These are phyloP conservation scores for Cladophialophora chaetospira DNA, from an alignment of 2,329 filamentous ascomycete genomes.

Conservation along the genomic window DNA sequence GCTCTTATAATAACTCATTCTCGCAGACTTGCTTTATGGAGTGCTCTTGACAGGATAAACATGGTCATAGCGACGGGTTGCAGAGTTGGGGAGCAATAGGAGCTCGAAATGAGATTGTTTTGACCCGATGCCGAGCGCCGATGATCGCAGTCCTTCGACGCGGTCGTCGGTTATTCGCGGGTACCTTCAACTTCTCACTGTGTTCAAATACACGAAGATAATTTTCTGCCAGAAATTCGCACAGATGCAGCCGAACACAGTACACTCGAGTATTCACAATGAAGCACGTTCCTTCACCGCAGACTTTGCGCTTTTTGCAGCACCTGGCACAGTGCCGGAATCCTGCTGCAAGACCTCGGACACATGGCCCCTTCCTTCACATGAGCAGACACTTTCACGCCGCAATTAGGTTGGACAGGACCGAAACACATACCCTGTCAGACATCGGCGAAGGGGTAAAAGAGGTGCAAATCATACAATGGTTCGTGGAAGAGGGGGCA, in stretches of 20 bases:
- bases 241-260: neutral
- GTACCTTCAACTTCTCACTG: neutral
- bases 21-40: too few species aligned
- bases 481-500: constrained; percentile 96
- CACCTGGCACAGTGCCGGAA: constrained; percentile 6
- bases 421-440: constrained; percentile 30
- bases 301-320: constrained; percentile 23
- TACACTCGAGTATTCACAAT: constrained; percentile 4
- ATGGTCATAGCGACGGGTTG: too few species aligned
- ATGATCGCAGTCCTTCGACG: neutral
- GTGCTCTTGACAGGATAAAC: too few species aligned
- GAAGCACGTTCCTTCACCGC: constrained; percentile 26
- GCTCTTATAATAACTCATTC: too few species aligned
- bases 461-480: constrained; percentile 98
- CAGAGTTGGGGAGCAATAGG: too few species aligned
- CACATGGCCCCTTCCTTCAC: constrained; percentile 22
- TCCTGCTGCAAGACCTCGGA: constrained; percentile 13
- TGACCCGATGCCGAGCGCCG: too few species aligned
- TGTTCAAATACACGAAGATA: neutral
- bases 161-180: constrained; percentile 2
- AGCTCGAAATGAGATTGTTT: too few species aligned
- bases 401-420: constrained; percentile 22
- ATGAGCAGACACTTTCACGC: constrained; percentile 27
- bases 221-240: neutral
- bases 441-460: constrained; percentile 72